Percentiles rank a stretch among this genome's conserved stretches.
These are phyloP conservation scores for Allium sativum DNA, from an alignment of 106 monocot genomes.

Conservation along the genomic window DNA sequence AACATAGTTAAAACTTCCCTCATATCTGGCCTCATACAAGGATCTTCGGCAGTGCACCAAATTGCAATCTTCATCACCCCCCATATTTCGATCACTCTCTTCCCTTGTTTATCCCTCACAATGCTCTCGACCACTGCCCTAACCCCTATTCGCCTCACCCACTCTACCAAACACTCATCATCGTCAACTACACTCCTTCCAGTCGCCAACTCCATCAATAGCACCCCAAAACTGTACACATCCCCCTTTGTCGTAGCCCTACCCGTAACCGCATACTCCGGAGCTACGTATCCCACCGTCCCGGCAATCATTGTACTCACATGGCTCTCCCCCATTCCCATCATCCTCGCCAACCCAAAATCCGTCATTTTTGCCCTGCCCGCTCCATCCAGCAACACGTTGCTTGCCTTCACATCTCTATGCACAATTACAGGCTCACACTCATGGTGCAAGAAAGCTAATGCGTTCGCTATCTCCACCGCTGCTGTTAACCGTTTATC, in stretches of 20 bases:
- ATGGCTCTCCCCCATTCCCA: constrained; percentile 49
- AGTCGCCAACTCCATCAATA: constrained; percentile 75
- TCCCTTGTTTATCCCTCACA: background rate
- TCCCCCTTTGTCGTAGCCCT: constrained; percentile 71
- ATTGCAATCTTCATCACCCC: constrained; percentile 40
- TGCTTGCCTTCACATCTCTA: constrained; percentile 90
- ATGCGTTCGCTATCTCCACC: constrained; percentile 53
- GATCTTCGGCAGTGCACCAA: constrained; percentile 55
- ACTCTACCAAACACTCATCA: constrained; percentile 73
- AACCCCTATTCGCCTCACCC: constrained; percentile 32
- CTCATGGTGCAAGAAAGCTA: constrained; percentile 67
- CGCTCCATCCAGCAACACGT: constrained; percentile 53
- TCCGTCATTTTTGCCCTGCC: constrained; percentile 59
- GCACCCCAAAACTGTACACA: constrained; percentile 81
- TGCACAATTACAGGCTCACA: constrained; percentile 79
- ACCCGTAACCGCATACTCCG: constrained; percentile 69
- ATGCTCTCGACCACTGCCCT: constrained; percentile 7
- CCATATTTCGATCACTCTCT: constrained; percentile 2
- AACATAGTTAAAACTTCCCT: constrained; percentile 42
- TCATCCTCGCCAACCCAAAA: constrained; percentile 61
- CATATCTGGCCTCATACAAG: constrained; percentile 56
- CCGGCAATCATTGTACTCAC: constrained; percentile 83
- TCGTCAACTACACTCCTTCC: constrained; percentile 68
- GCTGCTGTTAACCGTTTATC: constrained; percentile 29
- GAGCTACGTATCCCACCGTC: constrained; percentile 89